Percentiles rank a stretch among this genome's conserved stretches.
Evolutionary conservation across 768 basidiomycete species (phyloP).

Genomic region (Lactarius vividus): DNA sequence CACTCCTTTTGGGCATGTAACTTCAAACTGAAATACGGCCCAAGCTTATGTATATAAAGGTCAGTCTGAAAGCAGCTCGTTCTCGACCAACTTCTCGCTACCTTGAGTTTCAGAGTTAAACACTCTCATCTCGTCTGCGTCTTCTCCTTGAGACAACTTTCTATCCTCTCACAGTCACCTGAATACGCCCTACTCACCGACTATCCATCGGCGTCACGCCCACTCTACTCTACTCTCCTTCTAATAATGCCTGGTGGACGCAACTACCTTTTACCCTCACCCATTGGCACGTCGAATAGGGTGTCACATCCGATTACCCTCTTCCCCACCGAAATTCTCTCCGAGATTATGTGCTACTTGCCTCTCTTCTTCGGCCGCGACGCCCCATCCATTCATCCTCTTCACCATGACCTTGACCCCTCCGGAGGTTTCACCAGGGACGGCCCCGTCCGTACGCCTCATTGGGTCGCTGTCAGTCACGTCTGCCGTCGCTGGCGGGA

Average conservation of each 20-base stretch:
- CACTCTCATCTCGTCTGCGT: neutral
- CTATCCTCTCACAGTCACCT: neutral
- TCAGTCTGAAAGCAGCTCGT: neutral
- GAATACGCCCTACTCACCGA: too few species aligned
- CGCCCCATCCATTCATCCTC: constrained; percentile 17
- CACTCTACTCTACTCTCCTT: neutral
- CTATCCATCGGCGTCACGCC: neutral
- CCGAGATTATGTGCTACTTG: constrained; percentile 22
- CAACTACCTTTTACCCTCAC: neutral
- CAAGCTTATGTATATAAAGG: neutral
- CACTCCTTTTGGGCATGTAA: neutral
- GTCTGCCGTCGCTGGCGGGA: constrained; percentile 24
- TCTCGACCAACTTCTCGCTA: neutral
- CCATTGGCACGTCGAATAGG: neutral
- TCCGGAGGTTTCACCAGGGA: constrained; percentile 9
- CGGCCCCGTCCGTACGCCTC: constrained; percentile 23
- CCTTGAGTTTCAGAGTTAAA: neutral
- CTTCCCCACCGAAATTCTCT: constrained; percentile 19
- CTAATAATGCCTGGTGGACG: neutral
- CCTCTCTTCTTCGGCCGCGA: constrained; percentile 15
- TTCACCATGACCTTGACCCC: constrained; percentile 18
- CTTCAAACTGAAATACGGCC: neutral
- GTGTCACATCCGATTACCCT: constrained; percentile 9
- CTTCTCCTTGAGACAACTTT: neutral
- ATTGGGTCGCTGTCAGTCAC: constrained; percentile 25